A percentile compares a stretch with the other conserved stretches of the same genome.
Evolutionary conservation across 2,329 filamentous ascomycete species (phyloP).

Genomic region (Trichoderma sp.): DNA sequence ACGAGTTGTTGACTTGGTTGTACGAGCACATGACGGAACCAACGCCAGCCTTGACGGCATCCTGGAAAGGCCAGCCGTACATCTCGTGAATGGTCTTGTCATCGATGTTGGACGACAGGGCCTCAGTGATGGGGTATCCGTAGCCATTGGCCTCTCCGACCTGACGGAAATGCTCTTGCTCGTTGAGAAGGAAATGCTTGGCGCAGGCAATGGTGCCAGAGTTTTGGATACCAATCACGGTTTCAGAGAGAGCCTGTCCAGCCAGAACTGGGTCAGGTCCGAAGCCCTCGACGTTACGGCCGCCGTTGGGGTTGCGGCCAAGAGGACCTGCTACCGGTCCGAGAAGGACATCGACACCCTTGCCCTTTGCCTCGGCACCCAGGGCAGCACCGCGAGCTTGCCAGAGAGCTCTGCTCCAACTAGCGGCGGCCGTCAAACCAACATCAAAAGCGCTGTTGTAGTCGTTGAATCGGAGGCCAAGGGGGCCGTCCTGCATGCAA

Average conservation of each 20-base stretch:
- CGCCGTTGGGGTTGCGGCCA: conserved; percentile 51
- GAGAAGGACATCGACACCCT: conserved; percentile 76
- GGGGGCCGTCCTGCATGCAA: conserved; percentile 86
- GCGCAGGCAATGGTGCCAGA: conserved; percentile 82
- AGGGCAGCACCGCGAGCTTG: conserved; percentile 52
- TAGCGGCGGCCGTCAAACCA: conserved; percentile 79
- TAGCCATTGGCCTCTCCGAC: conserved; percentile 54
- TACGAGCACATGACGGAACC: conserved; percentile 70
- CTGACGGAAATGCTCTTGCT: conserved; percentile 79
- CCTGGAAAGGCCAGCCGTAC: conserved; percentile 78
- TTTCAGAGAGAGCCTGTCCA: conserved; percentile 71
- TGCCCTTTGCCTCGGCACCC: conserved; percentile 68
- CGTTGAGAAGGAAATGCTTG: conserved; percentile 76
- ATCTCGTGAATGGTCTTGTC: conserved; percentile 77
- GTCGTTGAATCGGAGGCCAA: conserved; percentile 77
- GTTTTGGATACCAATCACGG: conserved; percentile 79
- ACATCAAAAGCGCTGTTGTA: conserved; percentile 81
- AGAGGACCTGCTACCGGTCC: conserved; percentile 53
- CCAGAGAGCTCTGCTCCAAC: conserved; percentile 76
- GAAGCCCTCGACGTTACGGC: conserved; percentile 68
- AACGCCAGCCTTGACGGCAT: conserved; percentile 70
- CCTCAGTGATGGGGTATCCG: conserved; percentile 66
- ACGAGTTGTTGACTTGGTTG: conserved; percentile 80
- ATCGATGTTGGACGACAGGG: conserved; percentile 65
- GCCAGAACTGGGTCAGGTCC: conserved; percentile 75